Evolutionary conservation across 139 green algal species (phyloP).

Genomic region (Chara braunii): DNA sequence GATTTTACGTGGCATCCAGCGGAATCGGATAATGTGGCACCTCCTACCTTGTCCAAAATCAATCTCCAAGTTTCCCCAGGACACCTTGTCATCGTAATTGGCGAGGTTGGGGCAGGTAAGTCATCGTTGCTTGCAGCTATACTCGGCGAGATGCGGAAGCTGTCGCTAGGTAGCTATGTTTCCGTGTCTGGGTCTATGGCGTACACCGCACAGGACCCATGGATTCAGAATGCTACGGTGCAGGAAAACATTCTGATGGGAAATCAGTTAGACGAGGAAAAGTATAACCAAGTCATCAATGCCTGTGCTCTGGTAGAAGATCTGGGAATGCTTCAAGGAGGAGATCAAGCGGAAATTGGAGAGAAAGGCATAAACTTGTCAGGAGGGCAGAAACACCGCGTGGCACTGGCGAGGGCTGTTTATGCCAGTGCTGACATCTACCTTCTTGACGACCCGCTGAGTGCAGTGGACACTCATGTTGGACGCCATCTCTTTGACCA

Average conservation of each 20-base stretch:
- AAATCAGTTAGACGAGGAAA: constrained; percentile 9
- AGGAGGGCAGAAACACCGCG: constrained; percentile 47
- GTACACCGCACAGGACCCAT: constrained; percentile 44
- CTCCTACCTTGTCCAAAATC: constrained; percentile 19
- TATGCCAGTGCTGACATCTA: constrained; percentile 48
- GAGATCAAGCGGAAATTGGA: constrained; percentile 63
- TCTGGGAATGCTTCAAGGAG: constrained; percentile 26
- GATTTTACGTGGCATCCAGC: not conserved
- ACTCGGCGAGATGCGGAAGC: constrained; percentile 22
- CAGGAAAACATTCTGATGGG: constrained; percentile 53
- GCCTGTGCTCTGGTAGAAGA: constrained; percentile 38
- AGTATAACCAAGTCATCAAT: constrained; percentile 30
- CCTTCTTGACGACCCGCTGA: constrained; percentile 42
- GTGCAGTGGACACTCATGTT: constrained; percentile 35
- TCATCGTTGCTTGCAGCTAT: constrained; percentile 30
- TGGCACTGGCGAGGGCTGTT: constrained; percentile 63
- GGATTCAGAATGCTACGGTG: constrained; percentile 52
- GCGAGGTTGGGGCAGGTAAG: constrained; percentile 40
- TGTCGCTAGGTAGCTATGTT: not conserved
- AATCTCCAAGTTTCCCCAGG: constrained; percentile 13
- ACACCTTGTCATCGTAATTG: constrained; percentile 8
- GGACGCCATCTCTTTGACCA: constrained; percentile 65
- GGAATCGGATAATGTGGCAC: no score
- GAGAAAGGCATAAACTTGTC: constrained; percentile 49
- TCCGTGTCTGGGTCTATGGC: constrained; percentile 16